Base-by-base conservation (phyloP, 2,329 filamentous ascomycete species). In the Ciborinia camelliae region DNA sequence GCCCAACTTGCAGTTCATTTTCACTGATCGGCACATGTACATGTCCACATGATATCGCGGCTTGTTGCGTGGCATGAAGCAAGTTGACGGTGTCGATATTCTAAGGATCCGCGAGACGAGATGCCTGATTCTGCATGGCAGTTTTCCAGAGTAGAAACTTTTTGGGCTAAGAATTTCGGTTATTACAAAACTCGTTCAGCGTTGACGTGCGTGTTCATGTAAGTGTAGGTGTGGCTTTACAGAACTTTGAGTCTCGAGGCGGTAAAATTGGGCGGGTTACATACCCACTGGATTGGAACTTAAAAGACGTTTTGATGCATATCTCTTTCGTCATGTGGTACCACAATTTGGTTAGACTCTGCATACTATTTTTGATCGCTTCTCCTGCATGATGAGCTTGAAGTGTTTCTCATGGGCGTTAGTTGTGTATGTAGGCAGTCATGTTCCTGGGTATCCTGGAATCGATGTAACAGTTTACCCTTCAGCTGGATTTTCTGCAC, bases 41-140 rank as follows among this genome's bases (percentile, higher is more conserved):
- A 48, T 48, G 45, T 52, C 18, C 50, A 52, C 50, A 52, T 52
- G 50, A 52, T 32, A n/a, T n/a, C 18, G 50, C 50, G 10, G 30
- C n/a, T 47, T 47, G n/a, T 47, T 47, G 23, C 45, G 9, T 47
- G 23, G n/a, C 12, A 47, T 47, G 35, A 6, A 43, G 12, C n/a
- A 30, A 32, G 7, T 32, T 51, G 48, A 20, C 28, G 28, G 8
- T 5, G 4, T 30, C 14, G 1, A 51, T 30, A 32, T 20, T 51
- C 7, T 51, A 51, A 30, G 15, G 48, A 20, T 30, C 15, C 47
- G 12, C 23, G 26, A 50, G 47, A 50, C 26, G 47, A 50, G 4
- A 28, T 47, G 43, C 43, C n/a, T 47, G 9, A 47, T 2, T 23
- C 43, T 48, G 23, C 12, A 26, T 48, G 23, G 4, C 45, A 12